phyloP scores from a whole-genome alignment of 352 stramenopile genomes.

The Phytophthora cactorum region DNA sequence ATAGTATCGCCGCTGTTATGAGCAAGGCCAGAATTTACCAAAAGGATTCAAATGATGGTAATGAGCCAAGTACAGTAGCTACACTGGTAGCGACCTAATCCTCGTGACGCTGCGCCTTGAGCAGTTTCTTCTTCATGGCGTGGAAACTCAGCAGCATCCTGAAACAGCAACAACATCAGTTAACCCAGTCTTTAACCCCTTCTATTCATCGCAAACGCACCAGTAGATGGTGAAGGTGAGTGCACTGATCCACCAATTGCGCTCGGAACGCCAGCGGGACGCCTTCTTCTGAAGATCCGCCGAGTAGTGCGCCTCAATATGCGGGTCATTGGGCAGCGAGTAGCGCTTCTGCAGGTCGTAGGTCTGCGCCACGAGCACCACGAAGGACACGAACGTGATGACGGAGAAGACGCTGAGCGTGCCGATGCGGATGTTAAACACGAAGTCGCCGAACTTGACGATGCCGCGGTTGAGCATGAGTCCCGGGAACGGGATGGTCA shows the following conservation, averaged over 20 bases:
- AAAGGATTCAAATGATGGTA: neutral
- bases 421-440: conserved; percentile 79
- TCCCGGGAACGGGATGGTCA: conserved; percentile 81
- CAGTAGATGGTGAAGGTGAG: conserved; percentile 89
- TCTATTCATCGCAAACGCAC: conserved; percentile 30
- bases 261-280: conserved; percentile 73
- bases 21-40: neutral
- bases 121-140: conserved; percentile 79
- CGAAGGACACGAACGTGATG: conserved; percentile 78
- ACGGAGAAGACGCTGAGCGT: conserved; percentile 77
- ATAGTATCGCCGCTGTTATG: neutral
- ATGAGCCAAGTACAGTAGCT: neutral
- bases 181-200: too few relatives aligned
- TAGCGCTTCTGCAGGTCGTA: conserved; percentile 87
- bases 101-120: conserved; percentile 69
- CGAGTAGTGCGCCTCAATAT: conserved; percentile 65
- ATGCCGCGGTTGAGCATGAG: conserved; percentile 66
- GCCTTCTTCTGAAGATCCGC: conserved; percentile 85
- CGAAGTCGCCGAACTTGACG: conserved; percentile 73
- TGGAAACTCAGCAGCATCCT: conserved; percentile 87
- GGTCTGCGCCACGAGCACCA: conserved; percentile 71
- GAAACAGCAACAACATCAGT: conserved; percentile 13
- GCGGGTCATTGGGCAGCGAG: conserved; percentile 26
- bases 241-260: conserved; percentile 89
- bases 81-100: conserved; percentile 34